phyloP scores from a whole-genome alignment of 1,284 basidiomycete genomes.

The Lentinula novae-zelandiae region DNA sequence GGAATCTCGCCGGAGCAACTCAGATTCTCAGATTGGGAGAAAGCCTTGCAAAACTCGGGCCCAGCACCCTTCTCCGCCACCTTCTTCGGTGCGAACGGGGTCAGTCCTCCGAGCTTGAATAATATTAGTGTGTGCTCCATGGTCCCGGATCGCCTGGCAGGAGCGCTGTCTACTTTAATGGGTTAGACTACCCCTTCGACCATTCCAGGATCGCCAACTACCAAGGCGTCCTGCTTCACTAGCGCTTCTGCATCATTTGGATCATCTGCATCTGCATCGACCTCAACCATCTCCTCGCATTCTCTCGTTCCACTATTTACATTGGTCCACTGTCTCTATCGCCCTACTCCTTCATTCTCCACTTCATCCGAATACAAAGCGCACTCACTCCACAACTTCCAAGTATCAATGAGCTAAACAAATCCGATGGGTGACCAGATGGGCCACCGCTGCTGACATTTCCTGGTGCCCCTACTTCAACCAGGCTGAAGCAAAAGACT shows the following conservation, averaged over 20 bases:
- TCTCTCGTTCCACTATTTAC: constrained; percentile 62
- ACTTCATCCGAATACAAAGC: constrained; percentile 24
- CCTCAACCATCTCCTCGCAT: constrained; percentile 37
- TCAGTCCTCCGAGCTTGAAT: not conserved
- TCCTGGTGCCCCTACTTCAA: constrained; percentile 28
- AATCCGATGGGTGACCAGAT: constrained; percentile 18
- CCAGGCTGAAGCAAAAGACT: constrained; percentile 23
- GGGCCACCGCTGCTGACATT: not conserved
- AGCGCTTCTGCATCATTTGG: constrained; percentile 27
- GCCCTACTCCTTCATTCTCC: constrained; percentile 32
- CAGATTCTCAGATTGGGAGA: constrained; percentile 52
- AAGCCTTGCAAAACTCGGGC: constrained; percentile 65
- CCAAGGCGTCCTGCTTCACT: constrained; percentile 22
- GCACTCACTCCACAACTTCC: constrained; percentile 64
- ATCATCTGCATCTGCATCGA: constrained; percentile 27
- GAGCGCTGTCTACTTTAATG: constrained; percentile 18
- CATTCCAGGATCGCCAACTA: constrained; percentile 20
- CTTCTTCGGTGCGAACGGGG: constrained; percentile 23
- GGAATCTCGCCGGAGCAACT: constrained; percentile 53
- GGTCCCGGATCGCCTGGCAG: constrained; percentile 9
- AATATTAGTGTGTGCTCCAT: not conserved
- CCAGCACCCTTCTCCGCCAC: constrained; percentile 32
- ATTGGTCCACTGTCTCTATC: constrained; percentile 67
- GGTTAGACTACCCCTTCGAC: constrained; percentile 16
- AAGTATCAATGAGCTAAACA: constrained; percentile 71